Conservation (phyloP, 2,329 filamentous ascomycete genomes). For the Metarhizium robertsii region DNA sequence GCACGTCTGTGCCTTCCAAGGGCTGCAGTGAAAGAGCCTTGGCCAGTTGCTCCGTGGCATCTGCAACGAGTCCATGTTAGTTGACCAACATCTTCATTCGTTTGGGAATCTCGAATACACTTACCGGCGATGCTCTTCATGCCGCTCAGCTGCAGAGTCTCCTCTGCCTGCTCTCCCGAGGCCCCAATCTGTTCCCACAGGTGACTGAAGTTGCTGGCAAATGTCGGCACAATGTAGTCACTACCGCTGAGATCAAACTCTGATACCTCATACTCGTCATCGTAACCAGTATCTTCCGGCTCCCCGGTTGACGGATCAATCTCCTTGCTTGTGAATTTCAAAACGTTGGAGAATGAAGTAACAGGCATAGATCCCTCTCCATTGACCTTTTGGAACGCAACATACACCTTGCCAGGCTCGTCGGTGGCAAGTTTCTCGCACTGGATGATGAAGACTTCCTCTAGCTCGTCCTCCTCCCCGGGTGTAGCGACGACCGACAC, state of each 20-base stretch:
- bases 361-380: slow-evolving; percentile 71
- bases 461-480: slow-evolving; percentile 69
- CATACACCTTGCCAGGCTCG: slow-evolving; percentile 87
- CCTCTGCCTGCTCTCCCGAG: slow-evolving; percentile 80
- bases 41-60: slow-evolving; percentile 85
- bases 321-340: slow-evolving; percentile 97
- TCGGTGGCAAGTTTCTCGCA: slow-evolving; percentile 74
- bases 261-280: slow-evolving; percentile 95
- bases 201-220: slow-evolving; percentile 89
- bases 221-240: slow-evolving; percentile 89
- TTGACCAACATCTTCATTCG: background rate
- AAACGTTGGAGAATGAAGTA: slow-evolving; percentile 77
- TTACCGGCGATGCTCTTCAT: slow-evolving; percentile 88
- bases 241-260: slow-evolving; percentile 85
- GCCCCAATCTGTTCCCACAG: slow-evolving; percentile 91
- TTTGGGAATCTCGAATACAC: slow-evolving; percentile 20
- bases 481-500: slow-evolving; percentile 77
- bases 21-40: slow-evolving; percentile 85
- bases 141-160: slow-evolving; percentile 79
- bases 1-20: slow-evolving; percentile 87
- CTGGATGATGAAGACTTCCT: slow-evolving; percentile 91
- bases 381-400: slow-evolving; percentile 78
- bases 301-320: slow-evolving; percentile 92
- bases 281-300: slow-evolving; percentile 85
- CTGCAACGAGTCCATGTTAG: slow-evolving; percentile 35